Percentiles rank a stretch among this genome's conserved stretches.
Evolutionary conservation across 139 green algal genomes (phyloP).

Genomic region (Deuterostichococcus epilithicus): DNA sequence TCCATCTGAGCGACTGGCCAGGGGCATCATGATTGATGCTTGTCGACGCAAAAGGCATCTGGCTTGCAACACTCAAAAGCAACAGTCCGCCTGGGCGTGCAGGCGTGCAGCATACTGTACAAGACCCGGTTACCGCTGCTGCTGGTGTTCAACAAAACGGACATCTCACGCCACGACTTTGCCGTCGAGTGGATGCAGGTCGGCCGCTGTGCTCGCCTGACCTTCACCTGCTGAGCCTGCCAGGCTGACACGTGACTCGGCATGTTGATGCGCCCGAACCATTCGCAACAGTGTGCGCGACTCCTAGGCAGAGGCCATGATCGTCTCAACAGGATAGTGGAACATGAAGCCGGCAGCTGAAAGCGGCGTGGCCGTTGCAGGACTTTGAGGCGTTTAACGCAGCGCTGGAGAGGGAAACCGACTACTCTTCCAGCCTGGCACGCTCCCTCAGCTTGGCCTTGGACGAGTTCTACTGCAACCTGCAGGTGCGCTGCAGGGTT

Average conservation of each 20-base stretch:
- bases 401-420: conserved; percentile 71
- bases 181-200: conserved; percentile 83
- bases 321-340: no score
- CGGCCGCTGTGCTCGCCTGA: no score
- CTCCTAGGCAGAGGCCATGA: no score
- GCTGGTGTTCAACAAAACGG: conserved; percentile 97
- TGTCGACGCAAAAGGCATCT: background rate
- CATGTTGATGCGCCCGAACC: no score
- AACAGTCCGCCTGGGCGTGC: background rate
- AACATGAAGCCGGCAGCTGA: no score
- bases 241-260: no score
- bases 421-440: conserved; percentile 73
- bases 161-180: conserved; percentile 84
- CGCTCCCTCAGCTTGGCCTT: conserved; percentile 77
- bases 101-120: conserved; percentile 92
- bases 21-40: background rate
- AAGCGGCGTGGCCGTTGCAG: no score
- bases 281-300: no score
- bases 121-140: conserved; percentile 93
- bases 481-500: conserved; percentile 45
- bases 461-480: conserved; percentile 91
- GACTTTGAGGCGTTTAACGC: conserved; percentile 85
- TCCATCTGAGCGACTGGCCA: background rate
- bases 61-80: background rate
- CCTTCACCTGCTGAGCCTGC: no score